Evolutionary conservation across 140 eudicot genomes (phyloP).

Genomic region (Flaveria floridana): DNA sequence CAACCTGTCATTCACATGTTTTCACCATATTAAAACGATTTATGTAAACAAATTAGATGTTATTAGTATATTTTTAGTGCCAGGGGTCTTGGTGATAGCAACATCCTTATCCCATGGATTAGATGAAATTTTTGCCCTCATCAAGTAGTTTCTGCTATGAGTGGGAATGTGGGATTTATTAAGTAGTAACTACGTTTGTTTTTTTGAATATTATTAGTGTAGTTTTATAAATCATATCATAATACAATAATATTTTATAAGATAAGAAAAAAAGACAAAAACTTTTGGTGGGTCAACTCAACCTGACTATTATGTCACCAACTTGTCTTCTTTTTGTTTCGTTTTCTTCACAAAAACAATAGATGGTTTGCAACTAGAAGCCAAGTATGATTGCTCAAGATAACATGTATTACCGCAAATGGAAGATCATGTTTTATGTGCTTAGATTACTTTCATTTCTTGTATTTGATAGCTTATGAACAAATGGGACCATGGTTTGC

Average conservation of each 20-base stretch:
- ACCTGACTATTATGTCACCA: background rate
- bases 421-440: background rate
- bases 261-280: background rate
- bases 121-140: too few species aligned
- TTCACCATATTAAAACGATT: background rate
- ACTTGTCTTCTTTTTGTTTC: background rate
- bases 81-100: too few species aligned
- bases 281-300: background rate
- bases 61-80: background rate
- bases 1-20: background rate
- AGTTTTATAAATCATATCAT: background rate
- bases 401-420: background rate
- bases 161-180: too few species aligned
- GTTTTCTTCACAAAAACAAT: background rate
- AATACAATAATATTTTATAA: background rate
- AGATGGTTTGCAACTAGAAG: slow-evolving; percentile 4
- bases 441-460: background rate
- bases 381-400: background rate
- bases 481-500: slow-evolving; percentile 26
- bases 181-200: too few species aligned
- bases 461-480: background rate
- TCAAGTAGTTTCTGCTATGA: too few species aligned
- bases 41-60: background rate
- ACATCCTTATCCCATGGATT: too few species aligned
- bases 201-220: too few species aligned